A percentile compares a stretch with the other conserved stretches of the same genome.
These are phyloP conservation scores for Boletus fagicola DNA, from an alignment of 768 basidiomycete genomes.

Conservation along the genomic window DNA sequence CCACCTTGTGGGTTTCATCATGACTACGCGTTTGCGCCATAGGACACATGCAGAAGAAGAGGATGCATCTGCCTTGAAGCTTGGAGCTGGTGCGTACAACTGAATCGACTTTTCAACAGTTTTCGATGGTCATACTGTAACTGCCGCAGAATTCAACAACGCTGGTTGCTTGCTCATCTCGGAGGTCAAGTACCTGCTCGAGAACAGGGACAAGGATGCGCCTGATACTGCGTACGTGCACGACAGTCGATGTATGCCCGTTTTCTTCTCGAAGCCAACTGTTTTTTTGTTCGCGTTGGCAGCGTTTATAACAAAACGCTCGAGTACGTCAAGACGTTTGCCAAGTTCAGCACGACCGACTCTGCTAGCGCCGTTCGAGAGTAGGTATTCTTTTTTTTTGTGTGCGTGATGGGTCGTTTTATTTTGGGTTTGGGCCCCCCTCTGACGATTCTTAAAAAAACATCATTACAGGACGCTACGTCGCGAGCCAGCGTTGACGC, in stretches of 20 bases:
- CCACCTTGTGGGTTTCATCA: slow-evolving; percentile 47
- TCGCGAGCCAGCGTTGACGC: slow-evolving; percentile 75
- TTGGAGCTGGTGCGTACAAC: slow-evolving; percentile 58
- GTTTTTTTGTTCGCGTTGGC: no score
- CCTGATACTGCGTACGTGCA: slow-evolving; percentile 76
- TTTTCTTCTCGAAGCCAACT: neutral
- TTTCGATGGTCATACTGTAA: neutral
- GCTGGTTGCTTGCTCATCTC: slow-evolving; percentile 89
- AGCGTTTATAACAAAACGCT: slow-evolving; percentile 93
- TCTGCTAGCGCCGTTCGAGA: slow-evolving; percentile 84
- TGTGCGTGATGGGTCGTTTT: neutral
- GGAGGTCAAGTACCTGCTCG: slow-evolving; percentile 87
- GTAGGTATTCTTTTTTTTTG: slow-evolving; percentile 43
- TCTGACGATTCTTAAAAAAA: slow-evolving; percentile 30
- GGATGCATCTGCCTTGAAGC: slow-evolving; percentile 81
- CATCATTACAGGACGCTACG: slow-evolving; percentile 54
- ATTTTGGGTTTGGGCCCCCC: neutral
- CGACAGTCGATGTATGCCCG: neutral
- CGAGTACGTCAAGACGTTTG: slow-evolving; percentile 88
- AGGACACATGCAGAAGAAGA: slow-evolving; percentile 72
- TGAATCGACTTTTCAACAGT: neutral
- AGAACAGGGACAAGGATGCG: slow-evolving; percentile 83
- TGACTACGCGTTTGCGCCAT: slow-evolving; percentile 62
- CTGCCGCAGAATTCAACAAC: slow-evolving; percentile 76
- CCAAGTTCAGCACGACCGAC: slow-evolving; percentile 85